Base-by-base conservation (phyloP, 139 green algal species). In the Coccomyxa sp. region DNA sequence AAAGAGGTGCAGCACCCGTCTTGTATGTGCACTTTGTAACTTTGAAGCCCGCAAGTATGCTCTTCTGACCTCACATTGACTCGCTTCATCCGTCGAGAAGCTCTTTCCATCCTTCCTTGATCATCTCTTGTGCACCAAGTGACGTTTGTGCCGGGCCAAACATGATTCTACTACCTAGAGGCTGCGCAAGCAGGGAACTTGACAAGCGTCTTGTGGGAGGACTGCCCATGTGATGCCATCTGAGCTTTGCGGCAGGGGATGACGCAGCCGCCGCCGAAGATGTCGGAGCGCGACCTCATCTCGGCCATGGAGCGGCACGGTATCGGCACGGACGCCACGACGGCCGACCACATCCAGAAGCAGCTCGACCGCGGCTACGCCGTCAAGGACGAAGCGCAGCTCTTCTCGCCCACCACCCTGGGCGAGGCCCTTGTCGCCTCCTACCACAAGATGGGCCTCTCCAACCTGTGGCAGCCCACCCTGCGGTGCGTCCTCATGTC, bases 241-340 rank as follows among this genome's bases (percentile, higher is more conserved):
- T 51, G 7, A 51, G 38, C 38, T 51, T 51, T 51, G 18, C 63
- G 18, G 63, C 84, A 96, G 86, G 91, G 95, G 23, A 71, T 16
- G n/a, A 99, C 97, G 0, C 82, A 94, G 82, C 93, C 97, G 25
- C 94, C 97, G 3, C 87, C 90, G 0, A 85, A 92, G 11, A 89
- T 99, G 63, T 88, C 86, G 12, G 97, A 99, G 89, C 84, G 91
- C 3, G 96, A 99, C 83, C 89, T 99, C 13, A 94, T 99, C 16
- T 77, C 88, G 21, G 87, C 91, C 15, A 99, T 99, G 97, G 97
- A 99, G 82, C 81, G 85, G 32, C 81, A 98, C 82, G 95, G 95
- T 80, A 99, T 99, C 81, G 97, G 97, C 31, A 99, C 97, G 10
- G 97, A 99, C 86, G 97, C 97, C 17, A 99, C 97, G 4, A 91